Percentiles rank a stretch among this genome's conserved stretches.
These are phyloP conservation scores for Trichoderma atroviride DNA, from an alignment of 2,329 filamentous ascomycete genomes.

Conservation along the genomic window DNA sequence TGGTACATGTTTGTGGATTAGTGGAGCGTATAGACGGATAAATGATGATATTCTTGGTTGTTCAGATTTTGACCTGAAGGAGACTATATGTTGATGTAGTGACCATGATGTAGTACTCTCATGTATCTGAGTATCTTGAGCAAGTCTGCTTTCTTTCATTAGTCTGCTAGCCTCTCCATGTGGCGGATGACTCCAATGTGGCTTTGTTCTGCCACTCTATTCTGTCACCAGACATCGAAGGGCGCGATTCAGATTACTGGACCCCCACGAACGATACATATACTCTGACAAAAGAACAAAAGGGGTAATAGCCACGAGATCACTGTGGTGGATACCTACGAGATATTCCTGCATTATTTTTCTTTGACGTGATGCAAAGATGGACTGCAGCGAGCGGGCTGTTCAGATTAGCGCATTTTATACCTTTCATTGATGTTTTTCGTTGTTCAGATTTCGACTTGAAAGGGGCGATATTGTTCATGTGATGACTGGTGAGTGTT, in stretches of 20 bases:
- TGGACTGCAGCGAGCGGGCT: not conserved
- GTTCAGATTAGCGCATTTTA: not conserved
- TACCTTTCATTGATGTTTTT: not conserved
- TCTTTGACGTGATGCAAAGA: not conserved
- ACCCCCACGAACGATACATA: no score
- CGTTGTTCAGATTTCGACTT: not conserved
- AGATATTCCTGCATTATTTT: no score
- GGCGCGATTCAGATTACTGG: not conserved
- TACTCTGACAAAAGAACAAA: no score
- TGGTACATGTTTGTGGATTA: conserved; percentile 17
- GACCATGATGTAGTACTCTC: no score
- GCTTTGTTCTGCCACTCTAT: no score
- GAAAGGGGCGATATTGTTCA: not conserved
- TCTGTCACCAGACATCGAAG: no score
- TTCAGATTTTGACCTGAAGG: not conserved
- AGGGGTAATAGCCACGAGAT: no score
- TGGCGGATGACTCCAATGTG: no score
- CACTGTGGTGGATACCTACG: not conserved
- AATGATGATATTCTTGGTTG: conserved; percentile 9
- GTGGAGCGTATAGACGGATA: conserved; percentile 20
- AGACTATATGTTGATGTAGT: not conserved
- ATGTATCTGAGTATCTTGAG: no score
- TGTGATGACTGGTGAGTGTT: no score
- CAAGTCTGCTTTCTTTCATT: no score
- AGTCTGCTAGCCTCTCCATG: no score